These are phyloP conservation scores for Hyaloscypha finlandica DNA, from an alignment of 495 filamentous ascomycete species.

Conservation along the genomic window DNA sequence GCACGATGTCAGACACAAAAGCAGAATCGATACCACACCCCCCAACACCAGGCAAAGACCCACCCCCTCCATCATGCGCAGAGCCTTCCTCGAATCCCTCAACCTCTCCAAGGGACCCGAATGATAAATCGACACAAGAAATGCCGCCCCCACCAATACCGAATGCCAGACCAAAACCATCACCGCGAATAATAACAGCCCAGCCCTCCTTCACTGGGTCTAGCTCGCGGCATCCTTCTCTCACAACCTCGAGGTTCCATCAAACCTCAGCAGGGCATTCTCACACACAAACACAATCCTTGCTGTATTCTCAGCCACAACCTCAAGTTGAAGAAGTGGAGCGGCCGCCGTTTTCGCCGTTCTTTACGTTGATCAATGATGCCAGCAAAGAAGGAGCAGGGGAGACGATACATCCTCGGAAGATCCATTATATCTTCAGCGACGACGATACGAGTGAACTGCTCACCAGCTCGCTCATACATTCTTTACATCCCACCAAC, in stretches of 20 bases:
- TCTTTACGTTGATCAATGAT: conserved; percentile 68
- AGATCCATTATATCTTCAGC: conserved; percentile 86
- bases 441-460: conserved; percentile 72
- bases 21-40: conserved; percentile 23
- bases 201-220: too few species aligned
- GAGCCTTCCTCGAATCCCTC: neutral
- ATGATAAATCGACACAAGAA: neutral
- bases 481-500: neutral
- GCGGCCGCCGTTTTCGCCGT: conserved; percentile 52
- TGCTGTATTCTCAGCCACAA: neutral
- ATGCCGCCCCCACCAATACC: neutral
- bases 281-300: neutral
- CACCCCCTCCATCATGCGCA: neutral
- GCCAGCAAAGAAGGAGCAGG: conserved; percentile 43
- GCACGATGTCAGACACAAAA: neutral
- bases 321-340: neutral
- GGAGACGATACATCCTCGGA: conserved; percentile 66
- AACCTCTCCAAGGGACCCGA: too few species aligned
- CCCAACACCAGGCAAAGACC: conserved; percentile 27
- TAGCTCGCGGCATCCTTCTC: too few species aligned
- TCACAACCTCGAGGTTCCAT: too few species aligned
- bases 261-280: neutral
- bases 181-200: neutral
- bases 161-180: conserved; percentile 1
- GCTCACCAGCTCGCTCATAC: conserved; percentile 45